These are phyloP conservation scores for Cercospora zeina DNA, from an alignment of 2,329 filamentous ascomycete genomes.

Conservation along the genomic window DNA sequence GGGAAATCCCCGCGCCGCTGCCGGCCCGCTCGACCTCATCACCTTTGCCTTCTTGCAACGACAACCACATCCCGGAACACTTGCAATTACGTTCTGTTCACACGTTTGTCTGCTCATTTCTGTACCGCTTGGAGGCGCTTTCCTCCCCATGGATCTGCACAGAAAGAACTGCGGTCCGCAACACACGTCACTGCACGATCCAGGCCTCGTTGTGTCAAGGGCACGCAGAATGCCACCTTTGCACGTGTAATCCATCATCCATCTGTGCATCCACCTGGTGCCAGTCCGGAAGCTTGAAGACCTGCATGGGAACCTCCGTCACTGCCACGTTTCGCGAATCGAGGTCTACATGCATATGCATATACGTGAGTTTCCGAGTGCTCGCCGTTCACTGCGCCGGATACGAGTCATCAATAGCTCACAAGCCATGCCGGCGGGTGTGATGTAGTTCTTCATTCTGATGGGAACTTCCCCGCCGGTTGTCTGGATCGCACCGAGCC, in stretches of 20 bases:
- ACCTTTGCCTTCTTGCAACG: background rate
- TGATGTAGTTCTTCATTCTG: background rate
- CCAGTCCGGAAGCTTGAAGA: background rate
- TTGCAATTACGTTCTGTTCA: background rate
- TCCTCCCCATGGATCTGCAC: background rate
- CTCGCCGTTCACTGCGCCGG: background rate
- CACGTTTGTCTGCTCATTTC: background rate
- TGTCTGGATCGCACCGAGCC: background rate
- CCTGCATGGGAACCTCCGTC: no score
- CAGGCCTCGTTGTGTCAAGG: background rate
- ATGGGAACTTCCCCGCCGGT: background rate
- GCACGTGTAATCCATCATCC: background rate
- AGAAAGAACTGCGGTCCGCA: background rate
- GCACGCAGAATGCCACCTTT: background rate
- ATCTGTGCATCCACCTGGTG: background rate
- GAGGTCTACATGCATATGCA: no score
- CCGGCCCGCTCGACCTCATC: background rate
- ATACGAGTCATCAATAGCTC: no score
- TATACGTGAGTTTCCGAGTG: background rate
- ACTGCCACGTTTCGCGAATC: no score
- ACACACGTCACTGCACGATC: background rate
- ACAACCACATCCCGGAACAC: background rate
- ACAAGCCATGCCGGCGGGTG: background rate
- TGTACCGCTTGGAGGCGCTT: background rate
- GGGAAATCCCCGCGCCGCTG: background rate